Percentiles rank a stretch among this genome's conserved stretches.
Conservation (phyloP, 2,329 filamentous ascomycete species). For the Hirsutella minnesotensis region DNA sequence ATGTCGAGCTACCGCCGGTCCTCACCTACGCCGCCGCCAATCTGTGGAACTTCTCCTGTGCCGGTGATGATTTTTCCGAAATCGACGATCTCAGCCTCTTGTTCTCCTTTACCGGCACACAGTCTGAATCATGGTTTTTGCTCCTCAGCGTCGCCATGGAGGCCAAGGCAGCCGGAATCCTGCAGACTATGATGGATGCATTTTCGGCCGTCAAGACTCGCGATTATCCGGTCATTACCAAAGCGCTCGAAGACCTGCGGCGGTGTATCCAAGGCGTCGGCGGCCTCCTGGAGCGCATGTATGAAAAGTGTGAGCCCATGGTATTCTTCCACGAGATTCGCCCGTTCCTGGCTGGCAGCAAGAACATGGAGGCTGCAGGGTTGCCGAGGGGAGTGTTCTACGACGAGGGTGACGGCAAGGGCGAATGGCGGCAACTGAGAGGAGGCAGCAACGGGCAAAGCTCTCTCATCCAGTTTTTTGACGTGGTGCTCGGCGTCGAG, state of each 20-base stretch:
- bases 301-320: conserved; percentile 76
- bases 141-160: conserved; percentile 85
- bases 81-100: conserved; percentile 60
- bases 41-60: conserved; percentile 77
- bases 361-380: conserved; percentile 80
- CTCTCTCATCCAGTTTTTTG: conserved; percentile 87
- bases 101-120: conserved; percentile 76
- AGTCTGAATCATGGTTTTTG: conserved; percentile 93
- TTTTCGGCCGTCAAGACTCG: conserved; percentile 54
- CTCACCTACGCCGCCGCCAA: conserved; percentile 83
- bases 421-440: conserved; percentile 64
- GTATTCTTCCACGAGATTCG: conserved; percentile 84
- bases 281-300: conserved; percentile 65
- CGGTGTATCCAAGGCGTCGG: conserved; percentile 58
- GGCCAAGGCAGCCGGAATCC: conserved; percentile 60
- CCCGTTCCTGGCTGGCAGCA: conserved; percentile 81
- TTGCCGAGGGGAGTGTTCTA: conserved; percentile 77
- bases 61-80: conserved; percentile 40
- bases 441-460: conserved; percentile 91
- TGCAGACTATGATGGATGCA: conserved; percentile 68
- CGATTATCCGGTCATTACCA: conserved; percentile 48
- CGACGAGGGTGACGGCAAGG: conserved; percentile 56
- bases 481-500: conserved; percentile 73
- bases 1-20: conserved; percentile 73
- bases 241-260: conserved; percentile 53